A percentile compares a stretch with the other conserved stretches of the same genome.
phyloP scores from a whole-genome alignment of 192 early-diverging fungal species.

The Linnemannia zychae region DNA sequence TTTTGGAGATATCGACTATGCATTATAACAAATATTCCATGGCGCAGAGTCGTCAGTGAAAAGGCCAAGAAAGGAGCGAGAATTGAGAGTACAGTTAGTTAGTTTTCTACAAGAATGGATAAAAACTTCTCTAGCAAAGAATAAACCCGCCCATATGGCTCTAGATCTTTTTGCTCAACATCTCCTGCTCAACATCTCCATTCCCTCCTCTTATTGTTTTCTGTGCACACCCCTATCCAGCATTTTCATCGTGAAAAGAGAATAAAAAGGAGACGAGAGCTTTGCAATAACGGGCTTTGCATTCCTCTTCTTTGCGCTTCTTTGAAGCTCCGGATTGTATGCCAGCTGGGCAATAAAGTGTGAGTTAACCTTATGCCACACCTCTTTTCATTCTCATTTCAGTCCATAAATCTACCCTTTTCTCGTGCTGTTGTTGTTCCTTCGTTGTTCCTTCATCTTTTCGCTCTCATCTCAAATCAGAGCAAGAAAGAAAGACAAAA shows the following conservation, averaged over 20 bases:
- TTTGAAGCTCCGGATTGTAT: slow-evolving; percentile 4
- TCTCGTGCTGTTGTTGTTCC: not conserved
- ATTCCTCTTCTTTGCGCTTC: not conserved
- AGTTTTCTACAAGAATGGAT: not conserved
- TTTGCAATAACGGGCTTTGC: not conserved
- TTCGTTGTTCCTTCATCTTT: not conserved
- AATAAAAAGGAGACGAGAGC: not conserved
- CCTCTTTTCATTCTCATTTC: not conserved
- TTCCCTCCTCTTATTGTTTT: not conserved
- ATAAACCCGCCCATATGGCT: not conserved
- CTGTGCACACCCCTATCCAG: not conserved
- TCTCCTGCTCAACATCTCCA: no score
- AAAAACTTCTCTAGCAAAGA: not conserved
- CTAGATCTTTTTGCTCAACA: not conserved
- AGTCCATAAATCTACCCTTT: not conserved
- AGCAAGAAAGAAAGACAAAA: not conserved
- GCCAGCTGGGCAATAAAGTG: not conserved
- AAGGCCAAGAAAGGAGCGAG: not conserved
- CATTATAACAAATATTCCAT: not conserved
- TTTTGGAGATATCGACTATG: slow-evolving; percentile 38
- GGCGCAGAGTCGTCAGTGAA: not conserved
- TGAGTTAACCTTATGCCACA: not conserved
- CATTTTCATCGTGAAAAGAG: not conserved
- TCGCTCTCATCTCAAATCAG: not conserved
- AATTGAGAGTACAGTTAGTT: not conserved